Percentiles rank a stretch among this genome's conserved stretches.
Evolutionary conservation across 306 rosid genomes (phyloP).

Genomic region (Fragaria vesca): DNA sequence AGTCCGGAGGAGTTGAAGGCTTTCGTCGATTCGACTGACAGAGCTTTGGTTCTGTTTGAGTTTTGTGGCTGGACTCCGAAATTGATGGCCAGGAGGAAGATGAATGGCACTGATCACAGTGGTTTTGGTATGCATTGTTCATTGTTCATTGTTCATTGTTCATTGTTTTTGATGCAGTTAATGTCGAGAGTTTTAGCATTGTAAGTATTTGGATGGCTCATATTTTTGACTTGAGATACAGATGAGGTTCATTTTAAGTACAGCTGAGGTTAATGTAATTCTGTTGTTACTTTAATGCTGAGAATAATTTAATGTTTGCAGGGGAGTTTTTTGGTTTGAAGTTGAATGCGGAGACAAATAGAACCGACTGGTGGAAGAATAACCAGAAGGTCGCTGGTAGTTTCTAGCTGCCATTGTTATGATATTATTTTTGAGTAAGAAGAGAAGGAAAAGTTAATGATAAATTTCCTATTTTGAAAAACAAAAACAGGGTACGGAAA

Average conservation of each 20-base stretch:
- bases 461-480: constrained; percentile 26
- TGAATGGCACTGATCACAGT: constrained; percentile 41
- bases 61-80: constrained; percentile 80
- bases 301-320: constrained; percentile 25
- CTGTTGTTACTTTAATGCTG: background rate
- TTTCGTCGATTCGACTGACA: constrained; percentile 70
- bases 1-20: constrained; percentile 41
- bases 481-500: constrained; percentile 41
- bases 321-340: constrained; percentile 45
- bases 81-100: constrained; percentile 43
- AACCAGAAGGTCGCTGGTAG: constrained; percentile 87
- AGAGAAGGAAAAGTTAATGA: constrained; percentile 20
- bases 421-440: constrained; percentile 23
- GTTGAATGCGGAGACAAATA: constrained; percentile 34
- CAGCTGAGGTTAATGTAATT: background rate
- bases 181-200: no score
- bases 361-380: constrained; percentile 45
- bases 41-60: constrained; percentile 66
- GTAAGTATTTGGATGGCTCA: background rate
- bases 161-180: background rate
- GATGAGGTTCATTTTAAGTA: background rate
- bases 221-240: background rate
- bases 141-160: background rate
- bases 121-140: constrained; percentile 21
- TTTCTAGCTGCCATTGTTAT: constrained; percentile 41